Percentiles rank a stretch among this genome's conserved stretches.
These are phyloP conservation scores for Citrus reticulata DNA, from an alignment of 345 rosid species.

Conservation along the genomic window DNA sequence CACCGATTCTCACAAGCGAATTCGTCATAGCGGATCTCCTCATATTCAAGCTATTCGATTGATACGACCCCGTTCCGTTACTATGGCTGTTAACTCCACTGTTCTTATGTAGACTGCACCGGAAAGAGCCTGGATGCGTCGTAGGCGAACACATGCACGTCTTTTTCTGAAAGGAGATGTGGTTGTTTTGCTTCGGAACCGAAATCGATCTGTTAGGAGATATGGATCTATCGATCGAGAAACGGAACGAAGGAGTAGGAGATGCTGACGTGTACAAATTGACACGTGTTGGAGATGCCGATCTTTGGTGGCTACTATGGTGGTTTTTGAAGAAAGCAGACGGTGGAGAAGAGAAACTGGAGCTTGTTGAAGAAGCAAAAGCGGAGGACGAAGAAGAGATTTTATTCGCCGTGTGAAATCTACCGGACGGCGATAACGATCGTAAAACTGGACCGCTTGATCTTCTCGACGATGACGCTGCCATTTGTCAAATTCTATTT, in stretches of 20 bases:
- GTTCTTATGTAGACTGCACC: constrained; percentile 71
- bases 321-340: constrained; percentile 34
- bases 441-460: constrained; percentile 56
- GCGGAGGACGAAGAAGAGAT: constrained; percentile 39
- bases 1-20: constrained; percentile 86
- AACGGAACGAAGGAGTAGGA: constrained; percentile 37
- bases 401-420: constrained; percentile 26
- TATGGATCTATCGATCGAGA: constrained; percentile 58
- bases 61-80: constrained; percentile 27
- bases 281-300: constrained; percentile 69
- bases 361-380: constrained; percentile 61
- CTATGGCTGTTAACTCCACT: constrained; percentile 23
- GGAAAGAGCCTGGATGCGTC: constrained; percentile 78
- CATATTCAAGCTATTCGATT: constrained; percentile 64
- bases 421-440: constrained; percentile 44
- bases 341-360: constrained; percentile 42
- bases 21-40: constrained; percentile 88
- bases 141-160: constrained; percentile 94
- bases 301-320: constrained; percentile 34
- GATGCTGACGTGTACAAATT: constrained; percentile 44
- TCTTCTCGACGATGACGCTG: constrained; percentile 40
- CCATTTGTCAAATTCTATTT: constrained; percentile 17
- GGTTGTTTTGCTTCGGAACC: constrained; percentile 33
- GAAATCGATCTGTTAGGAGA: constrained; percentile 53
- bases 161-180: constrained; percentile 40